Evolutionary conservation across 1,284 basidiomycete genomes (phyloP).

Genomic region (Malassezia brasiliensis): DNA sequence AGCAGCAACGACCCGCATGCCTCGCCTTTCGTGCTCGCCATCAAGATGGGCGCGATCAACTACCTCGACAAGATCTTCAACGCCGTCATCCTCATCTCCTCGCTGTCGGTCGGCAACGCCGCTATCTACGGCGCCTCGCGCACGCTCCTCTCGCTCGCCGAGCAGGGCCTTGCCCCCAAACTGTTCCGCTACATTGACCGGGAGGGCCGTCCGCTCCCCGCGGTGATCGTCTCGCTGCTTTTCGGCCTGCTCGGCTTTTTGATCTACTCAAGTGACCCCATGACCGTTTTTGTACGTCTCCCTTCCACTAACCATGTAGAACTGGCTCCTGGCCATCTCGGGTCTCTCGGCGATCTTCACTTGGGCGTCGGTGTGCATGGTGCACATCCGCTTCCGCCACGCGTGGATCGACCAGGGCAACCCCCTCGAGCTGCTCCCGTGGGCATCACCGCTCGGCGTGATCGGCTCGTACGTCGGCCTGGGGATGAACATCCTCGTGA

Average conservation of each 20-base stretch:
- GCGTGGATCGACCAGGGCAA: constrained; percentile 53
- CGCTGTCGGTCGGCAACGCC: constrained; percentile 50
- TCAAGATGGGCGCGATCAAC: constrained; percentile 49
- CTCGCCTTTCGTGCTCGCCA: constrained; percentile 54
- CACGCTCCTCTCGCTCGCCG: constrained; percentile 45
- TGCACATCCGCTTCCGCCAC: constrained; percentile 45
- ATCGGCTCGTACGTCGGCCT: constrained; percentile 51
- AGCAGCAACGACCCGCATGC: constrained; percentile 45
- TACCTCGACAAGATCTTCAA: constrained; percentile 52
- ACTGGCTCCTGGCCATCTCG: constrained; percentile 52
- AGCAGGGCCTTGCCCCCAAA: constrained; percentile 50
- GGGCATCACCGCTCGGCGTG: constrained; percentile 51
- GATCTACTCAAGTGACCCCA: constrained; percentile 37
- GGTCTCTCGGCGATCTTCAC: constrained; percentile 54
- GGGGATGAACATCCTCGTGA: constrained; percentile 36
- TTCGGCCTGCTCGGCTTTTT: constrained; percentile 42
- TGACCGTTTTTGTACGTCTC: constrained; percentile 49
- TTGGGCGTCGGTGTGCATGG: constrained; percentile 39
- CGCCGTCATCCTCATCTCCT: constrained; percentile 50
- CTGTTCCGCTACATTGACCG: constrained; percentile 52
- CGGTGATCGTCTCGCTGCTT: constrained; percentile 43
- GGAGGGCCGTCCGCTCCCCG: constrained; percentile 52
- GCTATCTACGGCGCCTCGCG: constrained; percentile 49
- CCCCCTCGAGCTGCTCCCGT: constrained; percentile 52
- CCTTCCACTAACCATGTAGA: constrained; percentile 44